These are phyloP conservation scores for Madurella mycetomatis DNA, from an alignment of 2,329 filamentous ascomycete genomes.

Conservation along the genomic window DNA sequence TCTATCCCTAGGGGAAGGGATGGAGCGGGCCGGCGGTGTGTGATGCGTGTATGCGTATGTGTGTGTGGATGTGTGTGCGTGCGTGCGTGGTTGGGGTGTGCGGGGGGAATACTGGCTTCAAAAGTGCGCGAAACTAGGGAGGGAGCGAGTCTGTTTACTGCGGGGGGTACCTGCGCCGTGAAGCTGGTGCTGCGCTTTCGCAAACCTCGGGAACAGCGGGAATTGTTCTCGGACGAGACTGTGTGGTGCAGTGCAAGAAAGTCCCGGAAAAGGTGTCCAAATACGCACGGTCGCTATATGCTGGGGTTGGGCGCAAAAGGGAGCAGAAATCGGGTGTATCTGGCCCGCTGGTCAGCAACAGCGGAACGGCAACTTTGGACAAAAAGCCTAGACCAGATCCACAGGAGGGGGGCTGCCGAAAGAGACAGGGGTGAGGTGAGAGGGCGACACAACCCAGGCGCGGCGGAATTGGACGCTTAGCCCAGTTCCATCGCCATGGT, in stretches of 20 bases:
- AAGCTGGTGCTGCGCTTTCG: background rate
- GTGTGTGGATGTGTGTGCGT: background rate
- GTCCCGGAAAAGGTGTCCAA: background rate
- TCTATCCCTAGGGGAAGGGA: background rate
- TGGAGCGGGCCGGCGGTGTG: slow-evolving; percentile 9
- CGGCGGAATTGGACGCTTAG: slow-evolving; percentile 18
- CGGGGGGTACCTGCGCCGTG: background rate
- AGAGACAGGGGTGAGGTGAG: slow-evolving; percentile 7
- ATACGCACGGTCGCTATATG: slow-evolving; percentile 16
- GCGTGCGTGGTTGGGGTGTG: slow-evolving; percentile 1
- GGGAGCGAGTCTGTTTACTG: slow-evolving; percentile 2
- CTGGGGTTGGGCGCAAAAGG: slow-evolving; percentile 20
- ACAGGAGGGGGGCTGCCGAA: slow-evolving; percentile 10
- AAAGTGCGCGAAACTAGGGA: background rate
- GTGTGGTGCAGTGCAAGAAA: background rate
- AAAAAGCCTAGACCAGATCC: slow-evolving; percentile 19
- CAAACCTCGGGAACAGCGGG: background rate
- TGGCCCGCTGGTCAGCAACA: slow-evolving; percentile 14
- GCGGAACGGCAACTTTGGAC: slow-evolving; percentile 10
- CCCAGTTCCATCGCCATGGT: slow-evolving; percentile 19
- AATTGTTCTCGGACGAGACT: background rate
- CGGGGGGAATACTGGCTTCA: slow-evolving; percentile 2
- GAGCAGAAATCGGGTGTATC: slow-evolving; percentile 19
- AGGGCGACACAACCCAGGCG: slow-evolving; percentile 13
- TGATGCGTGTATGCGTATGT: background rate